Base-by-base conservation (phyloP, 2,329 filamentous ascomycete genomes). In the Ceratocystis cubensis region DNA sequence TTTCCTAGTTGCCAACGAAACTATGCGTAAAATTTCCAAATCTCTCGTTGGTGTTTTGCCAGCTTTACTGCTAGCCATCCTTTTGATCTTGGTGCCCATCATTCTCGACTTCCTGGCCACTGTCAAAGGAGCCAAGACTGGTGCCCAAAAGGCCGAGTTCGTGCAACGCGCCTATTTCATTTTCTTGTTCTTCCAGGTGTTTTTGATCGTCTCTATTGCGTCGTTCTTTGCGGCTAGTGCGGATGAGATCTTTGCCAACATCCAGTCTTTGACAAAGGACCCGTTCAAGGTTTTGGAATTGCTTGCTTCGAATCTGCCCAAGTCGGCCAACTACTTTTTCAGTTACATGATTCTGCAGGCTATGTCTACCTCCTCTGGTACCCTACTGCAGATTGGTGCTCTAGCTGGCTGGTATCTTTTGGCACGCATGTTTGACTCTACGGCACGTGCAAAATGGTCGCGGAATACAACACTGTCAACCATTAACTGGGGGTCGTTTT, bases 281-380 rank as follows among this genome's bases (percentile, higher is more conserved):
- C 78, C n/a, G 81, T 81, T 46, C 2, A 53, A 45, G 25, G 83
- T 95, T 67, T 84, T 94, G 0, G 75, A 84, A 20, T 80, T 88
- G 0, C 78, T 99, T 33, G 93, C 93, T 0, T 75, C 79, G 10
- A 94, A 92, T 68, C 78, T 99, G 4, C 94, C 94, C 1, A 88
- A 85, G 71, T 88, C 92, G 0, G 88, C 91, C 71, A 96, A 96
- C 73, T 99, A 97, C 76, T 99, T 97, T 79, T 97, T 96, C 80
- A 93, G 91, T 0, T 99, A 99, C 81, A 92, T 99, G 86, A 88
- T 96, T 73, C 85, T 99, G 8, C 94, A 97, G 72, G 91, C 92
- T 0, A 81, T 97, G 71, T 91, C 90, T 69, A 91, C 90, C 69
- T 96, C 91, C 74, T 93, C 93, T 1, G 91, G 89, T 74, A 93